Conservation (phyloP, 805 yeast species). For the Wickerhamomyces alni region DNA sequence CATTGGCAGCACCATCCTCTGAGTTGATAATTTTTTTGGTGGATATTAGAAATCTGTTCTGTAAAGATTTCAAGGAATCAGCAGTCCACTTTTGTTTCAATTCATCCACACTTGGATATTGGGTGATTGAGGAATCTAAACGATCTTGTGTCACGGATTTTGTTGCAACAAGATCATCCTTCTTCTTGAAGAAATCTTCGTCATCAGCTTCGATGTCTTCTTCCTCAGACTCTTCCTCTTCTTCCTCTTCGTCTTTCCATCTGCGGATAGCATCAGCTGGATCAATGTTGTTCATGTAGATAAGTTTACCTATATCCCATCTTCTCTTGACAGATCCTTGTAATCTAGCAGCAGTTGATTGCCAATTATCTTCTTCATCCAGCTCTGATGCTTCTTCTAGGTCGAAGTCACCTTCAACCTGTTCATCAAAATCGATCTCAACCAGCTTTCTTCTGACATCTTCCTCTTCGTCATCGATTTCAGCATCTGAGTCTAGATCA, state of each 20-base stretch:
- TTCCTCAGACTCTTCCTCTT: conserved; percentile 36
- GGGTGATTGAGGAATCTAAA: conserved; percentile 33
- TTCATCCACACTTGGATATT: conserved; percentile 34
- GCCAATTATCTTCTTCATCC: conserved; percentile 34
- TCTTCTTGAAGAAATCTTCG: conserved; percentile 54
- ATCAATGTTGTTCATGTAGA: conserved; percentile 72
- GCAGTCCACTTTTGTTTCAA: conserved; percentile 42
- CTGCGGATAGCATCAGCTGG: conserved; percentile 68
- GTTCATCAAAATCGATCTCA: conserved; percentile 40
- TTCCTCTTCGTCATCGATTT: conserved; percentile 34
- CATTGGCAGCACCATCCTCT: conserved; percentile 24
- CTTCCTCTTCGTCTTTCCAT: conserved; percentile 55
- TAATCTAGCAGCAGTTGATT: conserved; percentile 52
- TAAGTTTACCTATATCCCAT: conserved; percentile 77
- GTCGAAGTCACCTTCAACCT: conserved; percentile 28
- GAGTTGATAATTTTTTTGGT: conserved; percentile 37
- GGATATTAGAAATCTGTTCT: conserved; percentile 46
- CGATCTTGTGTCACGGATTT: conserved; percentile 26
- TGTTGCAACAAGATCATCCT: conserved; percentile 29
- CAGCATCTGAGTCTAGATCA: conserved; percentile 38
- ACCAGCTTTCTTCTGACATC: conserved; percentile 36
- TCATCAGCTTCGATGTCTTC: conserved; percentile 31
- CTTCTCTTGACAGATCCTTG: conserved; percentile 45
- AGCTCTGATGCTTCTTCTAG: conserved; percentile 51
- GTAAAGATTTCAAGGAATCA: conserved; percentile 35